These are phyloP conservation scores for Lachnellula occidentalis DNA, from an alignment of 2,329 filamentous ascomycete genomes.

Conservation along the genomic window DNA sequence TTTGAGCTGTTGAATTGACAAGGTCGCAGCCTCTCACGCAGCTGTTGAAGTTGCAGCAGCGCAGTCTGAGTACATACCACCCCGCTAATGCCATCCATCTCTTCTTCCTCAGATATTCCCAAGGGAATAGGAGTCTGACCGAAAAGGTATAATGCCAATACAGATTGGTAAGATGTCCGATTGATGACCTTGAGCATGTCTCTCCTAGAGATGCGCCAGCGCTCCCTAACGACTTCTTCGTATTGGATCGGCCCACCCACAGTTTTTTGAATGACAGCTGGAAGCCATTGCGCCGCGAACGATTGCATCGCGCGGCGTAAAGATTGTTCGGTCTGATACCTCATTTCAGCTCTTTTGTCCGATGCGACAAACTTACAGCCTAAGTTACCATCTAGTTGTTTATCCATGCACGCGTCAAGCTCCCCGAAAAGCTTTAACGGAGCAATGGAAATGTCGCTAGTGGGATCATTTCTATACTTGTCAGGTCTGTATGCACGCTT, in stretches of 20 bases:
- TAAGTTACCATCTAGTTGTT: not conserved
- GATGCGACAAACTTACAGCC: not conserved
- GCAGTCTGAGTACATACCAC: not conserved
- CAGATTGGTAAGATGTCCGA: not conserved
- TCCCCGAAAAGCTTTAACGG: not conserved
- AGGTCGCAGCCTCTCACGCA: not conserved
- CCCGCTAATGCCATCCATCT: not conserved
- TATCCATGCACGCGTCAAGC: not conserved
- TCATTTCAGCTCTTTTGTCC: not conserved
- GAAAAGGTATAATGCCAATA: not conserved
- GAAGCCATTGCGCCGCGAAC: not conserved
- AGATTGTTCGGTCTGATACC: not conserved
- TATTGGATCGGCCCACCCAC: not conserved
- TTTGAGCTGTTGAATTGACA: not conserved
- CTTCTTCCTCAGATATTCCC: not conserved
- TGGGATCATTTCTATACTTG: not conserved
- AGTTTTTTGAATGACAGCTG: not conserved
- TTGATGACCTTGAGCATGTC: not conserved
- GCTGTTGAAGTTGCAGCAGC: not conserved
- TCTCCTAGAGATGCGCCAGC: not conserved
- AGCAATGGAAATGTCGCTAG: not conserved
- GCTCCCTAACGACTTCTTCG: not conserved
- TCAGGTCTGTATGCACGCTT: not conserved
- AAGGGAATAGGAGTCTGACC: not conserved
- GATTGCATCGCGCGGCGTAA: not conserved